Percentiles rank a stretch among this genome's conserved stretches.
These are phyloP conservation scores for Vanrija sp. DNA, from an alignment of 1,284 basidiomycete genomes.

Conservation along the genomic window DNA sequence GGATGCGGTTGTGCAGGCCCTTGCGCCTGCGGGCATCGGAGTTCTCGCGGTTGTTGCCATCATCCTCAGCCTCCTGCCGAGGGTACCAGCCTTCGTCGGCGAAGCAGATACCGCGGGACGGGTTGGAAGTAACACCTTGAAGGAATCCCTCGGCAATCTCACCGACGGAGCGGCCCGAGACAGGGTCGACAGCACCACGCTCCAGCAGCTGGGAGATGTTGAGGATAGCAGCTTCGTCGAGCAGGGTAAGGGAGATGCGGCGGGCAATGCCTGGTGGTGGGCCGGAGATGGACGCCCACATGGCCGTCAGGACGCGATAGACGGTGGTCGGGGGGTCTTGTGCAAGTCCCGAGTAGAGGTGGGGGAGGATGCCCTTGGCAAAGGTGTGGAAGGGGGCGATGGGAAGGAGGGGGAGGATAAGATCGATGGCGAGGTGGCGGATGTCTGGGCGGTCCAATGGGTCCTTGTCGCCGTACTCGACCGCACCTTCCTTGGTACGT, in stretches of 20 bases:
- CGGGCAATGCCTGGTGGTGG: slow-evolving; percentile 35
- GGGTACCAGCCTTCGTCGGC: slow-evolving; percentile 87
- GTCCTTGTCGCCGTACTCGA: slow-evolving; percentile 34
- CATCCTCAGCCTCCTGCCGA: slow-evolving; percentile 50
- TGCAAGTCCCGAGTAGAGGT: slow-evolving; percentile 36
- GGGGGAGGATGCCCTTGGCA: slow-evolving; percentile 36
- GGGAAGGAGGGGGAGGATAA: slow-evolving; percentile 43
- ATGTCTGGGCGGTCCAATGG: slow-evolving; percentile 46
- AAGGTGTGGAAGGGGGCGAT: slow-evolving; percentile 36
- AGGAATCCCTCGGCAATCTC: slow-evolving; percentile 84
- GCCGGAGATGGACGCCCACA: slow-evolving; percentile 41
- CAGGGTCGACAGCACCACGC: slow-evolving; percentile 62
- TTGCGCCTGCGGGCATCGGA: slow-evolving; percentile 49
- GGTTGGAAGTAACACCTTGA: slow-evolving; percentile 76
- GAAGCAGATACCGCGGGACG: slow-evolving; percentile 82
- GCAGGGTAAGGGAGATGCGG: slow-evolving; percentile 36
- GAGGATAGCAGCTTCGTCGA: slow-evolving; percentile 56
- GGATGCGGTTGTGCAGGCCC: slow-evolving; percentile 73
- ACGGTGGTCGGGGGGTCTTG: slow-evolving; percentile 47
- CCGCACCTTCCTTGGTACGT: slow-evolving; percentile 40
- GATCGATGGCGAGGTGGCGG: slow-evolving; percentile 41
- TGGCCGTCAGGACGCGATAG: slow-evolving; percentile 39
- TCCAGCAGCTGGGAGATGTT: slow-evolving; percentile 76
- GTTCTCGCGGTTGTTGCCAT: slow-evolving; percentile 25
- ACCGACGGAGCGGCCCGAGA: slow-evolving; percentile 56